Base-by-base conservation (phyloP, 164 flowering plant species). In the Stephania cephalantha region DNA sequence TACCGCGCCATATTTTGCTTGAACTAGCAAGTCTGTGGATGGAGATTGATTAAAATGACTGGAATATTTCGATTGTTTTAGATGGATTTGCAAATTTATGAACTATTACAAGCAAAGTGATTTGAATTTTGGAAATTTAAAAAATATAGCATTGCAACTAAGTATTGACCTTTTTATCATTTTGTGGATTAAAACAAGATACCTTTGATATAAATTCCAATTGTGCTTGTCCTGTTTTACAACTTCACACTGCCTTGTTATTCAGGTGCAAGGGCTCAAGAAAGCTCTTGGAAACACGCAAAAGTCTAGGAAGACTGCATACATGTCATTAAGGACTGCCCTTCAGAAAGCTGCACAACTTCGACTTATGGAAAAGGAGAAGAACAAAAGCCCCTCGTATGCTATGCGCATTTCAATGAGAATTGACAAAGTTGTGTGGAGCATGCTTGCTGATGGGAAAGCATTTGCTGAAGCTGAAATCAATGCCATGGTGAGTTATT, bases 381-480 rank as follows among this genome's bases (percentile, higher is more conserved):
- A 91, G 84, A 96, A 94, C 81, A 96, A 92, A 85, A 88, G 97
- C 81, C 98, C 98, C 31, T 94, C 99, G 6, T 95, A 83, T 87
- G 99, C 99, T 22, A 96, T 96, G 99, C 96, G 98, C 8, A 89
- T 96, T 70, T 96, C 99, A 73, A 73, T 96, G 81, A 91, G 87
- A 84, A 94, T 96, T 78, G 88, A 86, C 80, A 96, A 92, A 83
- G 99, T 96, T 73, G 98, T 87, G 44, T 96, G 99, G 99, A 78
- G 91, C 81, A 96, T 96, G 99, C 89, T 96, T 83, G 86, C 88
- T 68, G 99, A 96, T 84, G 98, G 99, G 65, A 96, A 96, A 86
- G 82, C 98, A 46, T 96, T 96, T 88, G 98, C 99, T 72, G 99
- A 94, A 84, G 97, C 97, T 73, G 99, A 96, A 86, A 92, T 96